Evolutionary conservation across 805 yeast genomes (phyloP), one percentile per base, ranked within the genome.

Genomic region (Lipomyces kockii): DNA sequence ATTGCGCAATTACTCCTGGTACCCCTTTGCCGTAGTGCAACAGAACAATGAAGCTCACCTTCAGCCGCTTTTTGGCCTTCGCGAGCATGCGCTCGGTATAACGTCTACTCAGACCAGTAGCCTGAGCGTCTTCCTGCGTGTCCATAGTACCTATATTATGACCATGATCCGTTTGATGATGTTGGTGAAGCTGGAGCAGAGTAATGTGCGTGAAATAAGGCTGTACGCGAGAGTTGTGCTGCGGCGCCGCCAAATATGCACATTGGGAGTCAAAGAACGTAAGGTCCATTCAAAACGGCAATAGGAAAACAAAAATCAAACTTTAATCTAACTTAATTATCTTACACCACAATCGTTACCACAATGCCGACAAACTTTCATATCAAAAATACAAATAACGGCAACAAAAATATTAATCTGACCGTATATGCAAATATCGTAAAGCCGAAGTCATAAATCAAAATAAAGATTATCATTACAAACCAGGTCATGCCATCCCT

Each of bases 41-140:
- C 20, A 43, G 9, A 43, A 43, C 49, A 43, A n/a, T 43, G 20
- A 17, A 4, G 49, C 64, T 14, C 20, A 67, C 70, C 64, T 65
- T 57, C 60, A 67, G 55, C 8, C 70, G 49, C 32, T 32, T 37
- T 55, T 58, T 63, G 11, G 70, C 70, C 53, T 61, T 64, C 25
- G 68, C 65, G 34, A 67, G 29, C 65, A 67, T 49, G 20, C 65
- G 60, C 58, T 65, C 69, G 14, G 66, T 59, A 29, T 61, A 61
- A 12, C 37, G 11, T 46, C 37, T 34, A 59, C 12, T 58, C 12
- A 52, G 17, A 25, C 34, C 34, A 12, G 34, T 25, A 6, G 34
- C 34, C 55, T 5, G 34, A 34, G 43, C 9, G 9, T 54, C 57
- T 34, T 54, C 20, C 11, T 20, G 34, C 12, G 11, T 20, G 57